These are phyloP conservation scores for Claviceps sp. DNA, from an alignment of 2,329 filamentous ascomycete genomes.

Conservation along the genomic window DNA sequence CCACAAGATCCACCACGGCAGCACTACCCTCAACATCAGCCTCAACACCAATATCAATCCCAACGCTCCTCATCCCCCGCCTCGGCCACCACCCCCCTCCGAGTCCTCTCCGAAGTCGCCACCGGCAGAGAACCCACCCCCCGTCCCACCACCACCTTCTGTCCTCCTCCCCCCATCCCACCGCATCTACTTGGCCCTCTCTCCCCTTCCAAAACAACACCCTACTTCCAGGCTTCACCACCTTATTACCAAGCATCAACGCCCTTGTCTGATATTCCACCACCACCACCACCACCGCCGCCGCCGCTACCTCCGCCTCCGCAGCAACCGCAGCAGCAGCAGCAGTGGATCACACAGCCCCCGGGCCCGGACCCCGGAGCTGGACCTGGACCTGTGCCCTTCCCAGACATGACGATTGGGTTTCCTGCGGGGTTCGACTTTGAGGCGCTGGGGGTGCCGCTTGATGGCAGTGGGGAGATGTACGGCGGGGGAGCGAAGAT, in stretches of 20 bases:
- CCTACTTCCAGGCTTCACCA: neutral
- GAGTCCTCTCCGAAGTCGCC: constrained; percentile 45
- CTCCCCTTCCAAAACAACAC: neutral
- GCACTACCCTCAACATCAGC: neutral
- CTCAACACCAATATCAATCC: constrained; percentile 6
- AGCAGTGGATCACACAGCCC: constrained; percentile 7
- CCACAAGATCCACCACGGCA: neutral
- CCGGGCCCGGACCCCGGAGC: neutral
- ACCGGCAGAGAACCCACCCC: constrained; percentile 25
- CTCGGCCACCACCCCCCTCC: constrained; percentile 37
- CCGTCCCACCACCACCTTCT: constrained; percentile 6
- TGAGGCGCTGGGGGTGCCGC: constrained; percentile 16
- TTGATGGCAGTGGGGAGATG: constrained; percentile 13
- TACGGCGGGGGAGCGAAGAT: constrained; percentile 22
- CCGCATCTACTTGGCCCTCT: constrained; percentile 4
- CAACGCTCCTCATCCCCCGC: neutral
- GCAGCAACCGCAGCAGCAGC: neutral
- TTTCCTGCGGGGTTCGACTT: constrained; percentile 18
- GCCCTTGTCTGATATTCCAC: neutral
- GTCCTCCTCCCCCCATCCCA: constrained; percentile 10
- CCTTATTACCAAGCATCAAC: neutral
- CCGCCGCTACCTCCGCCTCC: too few species aligned
- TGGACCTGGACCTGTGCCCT: neutral
- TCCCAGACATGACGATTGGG: constrained; percentile 9
- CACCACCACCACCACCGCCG: neutral